These are phyloP conservation scores for Candida morakotiae DNA, from an alignment of 805 yeast species.

Conservation along the genomic window DNA sequence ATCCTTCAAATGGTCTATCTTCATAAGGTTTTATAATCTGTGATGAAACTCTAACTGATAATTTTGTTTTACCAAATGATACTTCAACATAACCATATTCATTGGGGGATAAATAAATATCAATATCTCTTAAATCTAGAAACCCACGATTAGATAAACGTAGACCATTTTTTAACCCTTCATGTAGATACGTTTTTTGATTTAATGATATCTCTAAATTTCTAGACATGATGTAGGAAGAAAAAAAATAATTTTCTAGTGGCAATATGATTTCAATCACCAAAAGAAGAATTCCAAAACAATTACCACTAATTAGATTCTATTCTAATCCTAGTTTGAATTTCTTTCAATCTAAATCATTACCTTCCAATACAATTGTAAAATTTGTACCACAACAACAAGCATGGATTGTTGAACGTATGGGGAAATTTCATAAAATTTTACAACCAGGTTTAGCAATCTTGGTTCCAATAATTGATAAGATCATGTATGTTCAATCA, in stretches of 20 bases:
- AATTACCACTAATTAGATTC: neutral
- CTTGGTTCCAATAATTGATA: slow-evolving; percentile 68
- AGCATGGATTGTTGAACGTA: slow-evolving; percentile 87
- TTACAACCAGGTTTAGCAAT: slow-evolving; percentile 77
- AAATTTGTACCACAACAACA: slow-evolving; percentile 87
- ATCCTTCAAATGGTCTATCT: slow-evolving; percentile 91
- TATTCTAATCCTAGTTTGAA: slow-evolving; percentile 23
- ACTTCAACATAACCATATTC: slow-evolving; percentile 83
- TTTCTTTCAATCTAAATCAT: slow-evolving; percentile 56
- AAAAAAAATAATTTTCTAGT: no score
- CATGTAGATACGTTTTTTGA: slow-evolving; percentile 59
- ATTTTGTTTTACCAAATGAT: slow-evolving; percentile 65
- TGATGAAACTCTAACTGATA: slow-evolving; percentile 70
- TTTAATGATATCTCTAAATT: slow-evolving; percentile 58
- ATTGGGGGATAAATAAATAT: slow-evolving; percentile 56
- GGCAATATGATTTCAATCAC: slow-evolving; percentile 3
- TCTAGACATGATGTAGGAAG: no score
- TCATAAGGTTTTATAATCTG: slow-evolving; percentile 77
- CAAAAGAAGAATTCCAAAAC: slow-evolving; percentile 1
- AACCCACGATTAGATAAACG: slow-evolving; percentile 69
- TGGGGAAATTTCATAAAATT: slow-evolving; percentile 73
- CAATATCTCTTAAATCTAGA: slow-evolving; percentile 53
- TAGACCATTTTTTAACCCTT: slow-evolving; percentile 56
- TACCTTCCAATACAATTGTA: slow-evolving; percentile 73
- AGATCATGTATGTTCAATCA: slow-evolving; percentile 76